Percentiles rank a stretch among this genome's conserved stretches.
These are phyloP conservation scores for Boletus subcaerulescens DNA, from an alignment of 768 basidiomycete species.

Conservation along the genomic window DNA sequence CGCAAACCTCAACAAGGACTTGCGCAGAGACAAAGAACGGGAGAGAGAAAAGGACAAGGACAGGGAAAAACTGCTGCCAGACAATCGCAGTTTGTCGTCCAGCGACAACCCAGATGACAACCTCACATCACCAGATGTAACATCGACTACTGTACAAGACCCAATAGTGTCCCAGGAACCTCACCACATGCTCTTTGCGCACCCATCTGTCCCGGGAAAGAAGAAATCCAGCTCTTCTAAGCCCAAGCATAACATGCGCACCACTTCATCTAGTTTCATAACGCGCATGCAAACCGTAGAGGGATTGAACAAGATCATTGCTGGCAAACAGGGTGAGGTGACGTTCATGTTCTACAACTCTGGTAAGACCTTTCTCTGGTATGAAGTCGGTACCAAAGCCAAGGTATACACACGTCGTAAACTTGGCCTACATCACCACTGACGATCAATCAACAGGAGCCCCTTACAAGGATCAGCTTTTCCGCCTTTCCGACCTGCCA, in stretches of 20 bases:
- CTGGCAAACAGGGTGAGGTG: conserved; percentile 78
- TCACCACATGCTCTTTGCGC: conserved; percentile 61
- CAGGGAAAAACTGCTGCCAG: conserved; percentile 35
- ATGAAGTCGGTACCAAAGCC: conserved; percentile 78
- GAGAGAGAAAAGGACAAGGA: conserved; percentile 43
- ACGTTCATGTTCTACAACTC: conserved; percentile 87
- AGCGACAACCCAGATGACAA: conserved; percentile 72
- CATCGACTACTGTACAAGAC: conserved; percentile 36
- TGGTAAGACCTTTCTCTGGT: conserved; percentile 83
- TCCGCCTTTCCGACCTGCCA: conserved; percentile 88
- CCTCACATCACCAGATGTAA: conserved; percentile 41
- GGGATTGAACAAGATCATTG: conserved; percentile 65
- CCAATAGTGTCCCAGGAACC: conserved; percentile 22
- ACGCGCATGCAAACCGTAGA: conserved; percentile 81
- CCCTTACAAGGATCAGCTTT: conserved; percentile 81
- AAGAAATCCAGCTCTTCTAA: conserved; percentile 65
- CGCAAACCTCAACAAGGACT: conserved; percentile 56
- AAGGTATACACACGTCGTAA: conserved; percentile 53
- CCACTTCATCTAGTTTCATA: conserved; percentile 91
- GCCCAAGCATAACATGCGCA: conserved; percentile 89
- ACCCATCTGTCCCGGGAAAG: conserved; percentile 40
- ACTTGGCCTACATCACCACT: conserved; percentile 2
- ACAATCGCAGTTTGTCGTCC: conserved; percentile 77
- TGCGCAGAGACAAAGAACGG: conserved; percentile 41
- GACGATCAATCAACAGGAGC: conserved; percentile 58